phyloP scores from a whole-genome alignment of 2,329 filamentous ascomycete genomes.

The Diaporthe ampelina region DNA sequence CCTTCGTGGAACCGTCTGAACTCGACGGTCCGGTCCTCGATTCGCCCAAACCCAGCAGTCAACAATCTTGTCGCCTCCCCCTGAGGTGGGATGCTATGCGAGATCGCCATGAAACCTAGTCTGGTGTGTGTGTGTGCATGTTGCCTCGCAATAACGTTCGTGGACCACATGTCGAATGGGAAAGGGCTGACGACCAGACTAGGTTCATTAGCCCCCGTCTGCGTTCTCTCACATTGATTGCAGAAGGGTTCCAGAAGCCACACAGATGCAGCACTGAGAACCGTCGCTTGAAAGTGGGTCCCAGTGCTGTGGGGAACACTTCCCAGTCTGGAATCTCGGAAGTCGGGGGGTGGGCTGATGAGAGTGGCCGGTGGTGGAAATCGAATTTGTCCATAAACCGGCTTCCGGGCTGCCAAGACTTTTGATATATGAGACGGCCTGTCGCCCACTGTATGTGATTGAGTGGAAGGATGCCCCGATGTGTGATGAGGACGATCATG shows the following conservation, averaged over 20 bases:
- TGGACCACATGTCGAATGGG: neutral
- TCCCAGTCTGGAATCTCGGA: slow-evolving; percentile 34
- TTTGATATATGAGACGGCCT: slow-evolving; percentile 28
- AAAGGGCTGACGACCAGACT: neutral
- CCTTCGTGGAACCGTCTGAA: neutral
- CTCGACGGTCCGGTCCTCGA: neutral
- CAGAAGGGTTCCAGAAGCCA: slow-evolving; percentile 33
- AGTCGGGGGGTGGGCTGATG: slow-evolving; percentile 36
- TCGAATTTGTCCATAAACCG: slow-evolving; percentile 32
- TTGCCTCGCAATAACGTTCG: neutral
- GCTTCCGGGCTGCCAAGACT: slow-evolving; percentile 17
- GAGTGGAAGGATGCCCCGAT: neutral
- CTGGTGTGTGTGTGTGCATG: slow-evolving; percentile 4
- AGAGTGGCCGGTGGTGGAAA: slow-evolving; percentile 31
- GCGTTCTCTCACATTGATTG: slow-evolving; percentile 34
- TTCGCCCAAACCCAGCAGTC: neutral
- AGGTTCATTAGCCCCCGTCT: neutral
- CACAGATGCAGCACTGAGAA: slow-evolving; percentile 6
- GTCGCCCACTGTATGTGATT: neutral
- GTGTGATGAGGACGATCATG: slow-evolving; percentile 26
- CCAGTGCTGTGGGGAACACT: slow-evolving; percentile 7
- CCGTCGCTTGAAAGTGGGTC: neutral
- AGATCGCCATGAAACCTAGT: neutral
- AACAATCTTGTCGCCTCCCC: slow-evolving; percentile 7
- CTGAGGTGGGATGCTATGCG: slow-evolving; percentile 1